Evolutionary conservation across 2,329 filamentous ascomycete genomes (phyloP).

Genomic region (Drechslera avenae): DNA sequence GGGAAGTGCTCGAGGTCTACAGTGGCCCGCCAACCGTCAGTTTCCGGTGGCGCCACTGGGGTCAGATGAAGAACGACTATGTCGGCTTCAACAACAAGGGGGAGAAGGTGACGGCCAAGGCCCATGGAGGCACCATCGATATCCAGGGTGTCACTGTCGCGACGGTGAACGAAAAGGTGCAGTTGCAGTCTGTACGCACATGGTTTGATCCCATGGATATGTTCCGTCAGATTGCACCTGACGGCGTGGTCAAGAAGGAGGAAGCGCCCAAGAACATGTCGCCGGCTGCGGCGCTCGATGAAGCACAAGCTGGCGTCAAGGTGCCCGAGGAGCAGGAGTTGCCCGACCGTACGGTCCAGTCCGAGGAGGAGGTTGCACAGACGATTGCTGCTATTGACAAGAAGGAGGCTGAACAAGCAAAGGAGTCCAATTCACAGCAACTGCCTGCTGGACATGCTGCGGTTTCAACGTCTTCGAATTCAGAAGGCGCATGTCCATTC

Average conservation of each 20-base stretch:
- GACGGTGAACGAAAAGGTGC: conserved; percentile 64
- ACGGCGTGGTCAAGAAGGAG: conserved; percentile 55
- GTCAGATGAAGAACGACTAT: conserved; percentile 69
- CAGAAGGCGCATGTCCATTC: conserved; percentile 16
- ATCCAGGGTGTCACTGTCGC: conserved; percentile 68
- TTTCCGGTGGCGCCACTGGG: conserved; percentile 73
- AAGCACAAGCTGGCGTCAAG: conserved; percentile 18
- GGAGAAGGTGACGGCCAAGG: conserved; percentile 66
- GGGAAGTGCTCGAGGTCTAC: conserved; percentile 73
- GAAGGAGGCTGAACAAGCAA: conserved; percentile 7
- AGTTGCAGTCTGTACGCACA: conserved; percentile 64
- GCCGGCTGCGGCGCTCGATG: conserved; percentile 35
- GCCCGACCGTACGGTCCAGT: conserved; percentile 20
- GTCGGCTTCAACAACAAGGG: conserved; percentile 66
- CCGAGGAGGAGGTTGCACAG: conserved; percentile 12
- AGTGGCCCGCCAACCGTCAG: conserved; percentile 65
- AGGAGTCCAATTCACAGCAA: background rate
- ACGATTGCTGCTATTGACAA: conserved; percentile 13
- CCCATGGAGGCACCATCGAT: conserved; percentile 65
- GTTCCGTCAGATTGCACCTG: conserved; percentile 67
- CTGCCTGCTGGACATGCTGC: conserved; percentile 17
- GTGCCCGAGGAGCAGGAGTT: conserved; percentile 21
- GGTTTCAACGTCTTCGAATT: conserved; percentile 2
- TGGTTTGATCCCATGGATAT: conserved; percentile 71
- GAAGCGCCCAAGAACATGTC: conserved; percentile 44